Percentiles rank a stretch among this genome's conserved stretches.
Conservation (phyloP, 2,329 filamentous ascomycete genomes). For the Dendryphion nanum region DNA sequence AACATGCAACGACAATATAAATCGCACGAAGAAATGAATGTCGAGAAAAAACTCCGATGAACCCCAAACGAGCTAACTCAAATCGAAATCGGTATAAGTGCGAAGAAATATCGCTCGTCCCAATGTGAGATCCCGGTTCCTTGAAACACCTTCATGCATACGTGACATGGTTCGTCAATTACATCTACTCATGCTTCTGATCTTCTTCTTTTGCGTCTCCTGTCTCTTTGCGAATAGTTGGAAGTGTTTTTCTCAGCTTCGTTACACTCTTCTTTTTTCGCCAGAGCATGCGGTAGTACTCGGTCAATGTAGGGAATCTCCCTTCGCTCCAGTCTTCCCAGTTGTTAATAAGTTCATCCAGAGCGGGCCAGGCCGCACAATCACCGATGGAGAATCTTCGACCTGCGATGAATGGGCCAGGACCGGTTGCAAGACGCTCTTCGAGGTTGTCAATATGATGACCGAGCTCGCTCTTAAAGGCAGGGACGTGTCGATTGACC, state of each 20-base stretch:
- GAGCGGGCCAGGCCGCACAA: slow-evolving; percentile 30
- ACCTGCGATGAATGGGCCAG: slow-evolving; percentile 30
- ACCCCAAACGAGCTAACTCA: too few relatives aligned
- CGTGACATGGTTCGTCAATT: too few relatives aligned
- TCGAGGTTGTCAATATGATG: slow-evolving; percentile 17
- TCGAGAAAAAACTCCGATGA: too few relatives aligned
- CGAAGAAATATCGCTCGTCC: too few relatives aligned
- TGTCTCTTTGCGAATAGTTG: too few relatives aligned
- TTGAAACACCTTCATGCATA: too few relatives aligned
- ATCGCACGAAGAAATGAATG: too few relatives aligned
- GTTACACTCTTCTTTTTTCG: slow-evolving; percentile 31
- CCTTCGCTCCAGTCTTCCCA: slow-evolving; percentile 24
- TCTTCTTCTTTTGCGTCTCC: too few relatives aligned
- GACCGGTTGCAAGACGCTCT: slow-evolving; percentile 13
- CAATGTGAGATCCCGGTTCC: too few relatives aligned
- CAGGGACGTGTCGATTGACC: slow-evolving; percentile 12
- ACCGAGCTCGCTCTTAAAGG: slow-evolving; percentile 11
- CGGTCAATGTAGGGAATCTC: slow-evolving; percentile 16
- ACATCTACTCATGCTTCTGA: too few relatives aligned
- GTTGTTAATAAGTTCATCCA: slow-evolving; percentile 22
- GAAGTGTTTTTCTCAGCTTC: slow-evolving; percentile 18
- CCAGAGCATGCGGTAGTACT: slow-evolving; percentile 29
- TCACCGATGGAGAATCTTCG: slow-evolving; percentile 31
- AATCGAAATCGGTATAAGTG: too few relatives aligned
- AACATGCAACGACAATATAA: too few relatives aligned